A percentile compares a stretch with the other conserved stretches of the same genome.
These are phyloP conservation scores for Naegleria lovaniensis DNA, from an alignment of 208 protist genomes.

Conservation along the genomic window DNA sequence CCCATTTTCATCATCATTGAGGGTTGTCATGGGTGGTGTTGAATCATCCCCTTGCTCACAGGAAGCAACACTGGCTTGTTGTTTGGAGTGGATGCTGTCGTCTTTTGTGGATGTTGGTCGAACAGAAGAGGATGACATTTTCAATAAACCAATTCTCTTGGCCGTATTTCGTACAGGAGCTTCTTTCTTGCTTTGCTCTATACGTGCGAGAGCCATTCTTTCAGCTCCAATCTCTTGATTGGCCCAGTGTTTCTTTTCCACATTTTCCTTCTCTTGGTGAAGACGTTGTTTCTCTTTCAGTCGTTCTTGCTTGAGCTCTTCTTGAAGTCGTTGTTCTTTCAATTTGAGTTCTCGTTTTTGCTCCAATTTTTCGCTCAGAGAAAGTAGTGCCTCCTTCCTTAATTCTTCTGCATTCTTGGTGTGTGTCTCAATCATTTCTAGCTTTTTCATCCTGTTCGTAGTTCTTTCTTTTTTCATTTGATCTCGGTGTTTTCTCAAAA, in stretches of 20 bases:
- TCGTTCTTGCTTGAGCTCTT: slow-evolving; percentile 20
- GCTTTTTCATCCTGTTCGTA: neutral
- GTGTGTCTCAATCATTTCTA: slow-evolving; percentile 18
- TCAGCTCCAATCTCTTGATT: neutral
- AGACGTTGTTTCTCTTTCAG: slow-evolving; percentile 34
- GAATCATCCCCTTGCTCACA: no score
- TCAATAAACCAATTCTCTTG: neutral
- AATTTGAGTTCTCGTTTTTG: slow-evolving; percentile 12
- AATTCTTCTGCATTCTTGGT: neutral
- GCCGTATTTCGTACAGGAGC: neutral
- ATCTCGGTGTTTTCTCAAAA: neutral
- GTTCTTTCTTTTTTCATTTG: slow-evolving; percentile 25
- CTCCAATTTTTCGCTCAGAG: slow-evolving; percentile 24
- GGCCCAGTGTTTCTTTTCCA: slow-evolving; percentile 33
- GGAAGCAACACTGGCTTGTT: no score
- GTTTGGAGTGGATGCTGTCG: no score
- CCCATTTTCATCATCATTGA: no score
- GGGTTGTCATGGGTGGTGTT: no score
- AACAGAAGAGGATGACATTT: neutral
- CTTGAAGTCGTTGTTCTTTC: slow-evolving; percentile 18
- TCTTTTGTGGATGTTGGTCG: no score
- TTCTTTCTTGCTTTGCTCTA: neutral
- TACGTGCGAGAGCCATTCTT: neutral
- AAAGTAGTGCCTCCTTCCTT: neutral
- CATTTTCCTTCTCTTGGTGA: slow-evolving; percentile 30